Percentiles rank a stretch among this genome's conserved stretches.
These are phyloP conservation scores for Cucurbita ficifolia DNA, from an alignment of 306 rosid species.

Conservation along the genomic window DNA sequence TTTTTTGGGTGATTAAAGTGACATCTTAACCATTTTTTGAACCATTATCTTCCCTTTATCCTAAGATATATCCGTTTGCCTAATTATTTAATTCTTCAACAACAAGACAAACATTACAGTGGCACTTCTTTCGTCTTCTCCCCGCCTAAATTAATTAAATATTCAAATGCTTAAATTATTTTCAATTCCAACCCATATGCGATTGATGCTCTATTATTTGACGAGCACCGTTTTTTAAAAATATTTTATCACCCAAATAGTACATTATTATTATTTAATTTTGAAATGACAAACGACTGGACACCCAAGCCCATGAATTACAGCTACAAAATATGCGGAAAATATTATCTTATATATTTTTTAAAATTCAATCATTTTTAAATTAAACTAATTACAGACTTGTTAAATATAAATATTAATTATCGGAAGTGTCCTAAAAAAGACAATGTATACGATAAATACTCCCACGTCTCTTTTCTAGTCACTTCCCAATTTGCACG, in stretches of 20 bases:
- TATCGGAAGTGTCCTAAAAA: too few relatives aligned
- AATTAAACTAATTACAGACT: too few relatives aligned
- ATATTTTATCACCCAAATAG: neutral
- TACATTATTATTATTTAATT: neutral
- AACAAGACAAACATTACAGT: neutral
- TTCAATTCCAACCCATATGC: neutral
- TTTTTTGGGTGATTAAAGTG: neutral
- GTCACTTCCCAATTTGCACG: neutral
- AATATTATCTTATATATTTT: too few relatives aligned
- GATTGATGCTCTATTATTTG: neutral
- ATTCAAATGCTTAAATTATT: neutral
- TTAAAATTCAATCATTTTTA: too few relatives aligned
- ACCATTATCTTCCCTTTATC: neutral
- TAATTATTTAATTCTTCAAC: neutral
- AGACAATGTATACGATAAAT: neutral
- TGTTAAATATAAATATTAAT: too few relatives aligned
- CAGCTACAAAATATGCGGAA: neutral
- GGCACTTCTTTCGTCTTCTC: neutral
- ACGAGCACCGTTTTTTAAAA: neutral
- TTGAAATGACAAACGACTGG: neutral
- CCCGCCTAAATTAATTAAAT: neutral
- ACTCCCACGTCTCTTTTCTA: neutral
- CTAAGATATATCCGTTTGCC: neutral
- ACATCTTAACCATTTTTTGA: neutral
- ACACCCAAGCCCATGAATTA: neutral